Base-by-base conservation (phyloP, 352 stramenopile genomes). In the Phytopythium kandeliae region DNA sequence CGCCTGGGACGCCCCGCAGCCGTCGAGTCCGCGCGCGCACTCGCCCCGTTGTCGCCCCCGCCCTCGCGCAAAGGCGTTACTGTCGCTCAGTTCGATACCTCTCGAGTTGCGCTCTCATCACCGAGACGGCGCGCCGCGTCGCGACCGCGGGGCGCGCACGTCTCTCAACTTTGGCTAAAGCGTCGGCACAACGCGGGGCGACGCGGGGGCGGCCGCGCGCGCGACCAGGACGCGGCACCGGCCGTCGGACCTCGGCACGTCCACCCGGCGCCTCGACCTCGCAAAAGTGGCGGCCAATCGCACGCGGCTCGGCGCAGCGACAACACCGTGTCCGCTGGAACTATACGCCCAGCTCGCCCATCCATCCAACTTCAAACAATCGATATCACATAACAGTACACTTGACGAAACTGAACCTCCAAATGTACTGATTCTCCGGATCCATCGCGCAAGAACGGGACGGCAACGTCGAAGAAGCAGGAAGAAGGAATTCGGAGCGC, bases 141-240 rank as follows among this genome's bases (percentile, higher is more conserved):
- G 12, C 31, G 15, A 22, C 21, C 19, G 31, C 34, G 21, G 30
- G 28, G 55, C 45, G 19, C 19, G 28, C 21, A 9, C 30, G 13
- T 11, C 60, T 60, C 63, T 71, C 63, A 71, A 71, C 66, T 71
- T 51, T 69, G 63, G 63, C 63, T 71, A 71, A 71, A 57, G 15
- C 42, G 43, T 71, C 63, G 60, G 66, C 63, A 71, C 48, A 68
- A 37, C 47, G 15, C 45, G 45, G 15, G 43, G 43, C 26, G 26
- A 10, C 47, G 35, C n/a, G 13, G 46, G 33, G 47, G 13, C 25
- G 25, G 22, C 15, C 7, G 33, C 1, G n/a, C 2, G 43, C 26
- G 16, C n/a, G 26, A 13, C 16, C 17, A 26, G 19, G n/a, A 0
- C 5, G 26, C 43, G 43, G 13, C 24, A 5, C 7, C n/a, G 16